phyloP scores from a whole-genome alignment of 305 asterid species.

The Fraxinus albicans region DNA sequence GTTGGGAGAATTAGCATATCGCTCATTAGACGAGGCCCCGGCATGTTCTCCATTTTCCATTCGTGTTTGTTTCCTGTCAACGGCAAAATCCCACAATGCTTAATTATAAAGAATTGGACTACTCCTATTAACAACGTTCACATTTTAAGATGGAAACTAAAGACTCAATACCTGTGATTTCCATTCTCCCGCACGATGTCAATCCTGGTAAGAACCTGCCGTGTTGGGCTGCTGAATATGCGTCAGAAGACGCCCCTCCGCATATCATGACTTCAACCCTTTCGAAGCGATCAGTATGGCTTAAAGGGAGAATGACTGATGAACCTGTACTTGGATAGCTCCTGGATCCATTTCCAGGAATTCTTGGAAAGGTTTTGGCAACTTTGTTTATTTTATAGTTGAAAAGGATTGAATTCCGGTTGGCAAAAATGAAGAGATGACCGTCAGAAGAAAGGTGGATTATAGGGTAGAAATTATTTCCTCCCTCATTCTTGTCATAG shows the following conservation, averaged over 20 bases:
- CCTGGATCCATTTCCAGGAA: slow-evolving; percentile 57
- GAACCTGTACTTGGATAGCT: slow-evolving; percentile 69
- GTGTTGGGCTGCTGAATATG: slow-evolving; percentile 28
- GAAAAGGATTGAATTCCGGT: slow-evolving; percentile 61
- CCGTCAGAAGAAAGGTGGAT: slow-evolving; percentile 68
- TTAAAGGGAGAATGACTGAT: slow-evolving; percentile 60
- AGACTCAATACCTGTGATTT: slow-evolving; percentile 34
- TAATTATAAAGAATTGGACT: background rate
- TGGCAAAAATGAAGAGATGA: slow-evolving; percentile 56
- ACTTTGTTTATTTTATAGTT: slow-evolving; percentile 42
- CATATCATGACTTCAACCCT: slow-evolving; percentile 67
- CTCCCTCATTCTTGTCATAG: slow-evolving; percentile 27
- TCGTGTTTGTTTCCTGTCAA: slow-evolving; percentile 32
- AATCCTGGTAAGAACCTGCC: slow-evolving; percentile 43
- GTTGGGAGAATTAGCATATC: slow-evolving; percentile 65
- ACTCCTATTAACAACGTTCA: background rate
- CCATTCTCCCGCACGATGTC: slow-evolving; percentile 61
- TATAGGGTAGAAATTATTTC: slow-evolving; percentile 61
- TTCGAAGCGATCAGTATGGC: slow-evolving; percentile 34
- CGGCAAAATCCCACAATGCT: background rate
- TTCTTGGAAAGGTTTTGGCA: slow-evolving; percentile 47
- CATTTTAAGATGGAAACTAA: background rate
- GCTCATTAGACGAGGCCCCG: slow-evolving; percentile 51
- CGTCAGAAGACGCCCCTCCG: slow-evolving; percentile 55
- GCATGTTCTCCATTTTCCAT: slow-evolving; percentile 73